These are phyloP conservation scores for Rossbeevera mucosa DNA, from an alignment of 768 basidiomycete genomes.

Conservation along the genomic window DNA sequence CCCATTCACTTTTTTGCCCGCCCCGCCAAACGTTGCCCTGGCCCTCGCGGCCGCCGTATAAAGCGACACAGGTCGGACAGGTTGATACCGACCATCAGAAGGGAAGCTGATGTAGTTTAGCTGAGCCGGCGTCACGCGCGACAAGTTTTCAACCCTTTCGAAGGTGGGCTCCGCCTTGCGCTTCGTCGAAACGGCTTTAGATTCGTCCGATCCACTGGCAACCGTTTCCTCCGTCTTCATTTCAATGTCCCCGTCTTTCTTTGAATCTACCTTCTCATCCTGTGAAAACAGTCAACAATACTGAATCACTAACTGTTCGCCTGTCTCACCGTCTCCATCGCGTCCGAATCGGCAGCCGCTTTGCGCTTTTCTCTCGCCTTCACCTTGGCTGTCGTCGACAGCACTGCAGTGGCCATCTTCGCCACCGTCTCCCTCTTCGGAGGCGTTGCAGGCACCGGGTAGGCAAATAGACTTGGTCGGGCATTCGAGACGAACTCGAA, in stretches of 20 bases:
- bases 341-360: constrained; percentile 73
- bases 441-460: constrained; percentile 80
- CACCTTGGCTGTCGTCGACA: constrained; percentile 97
- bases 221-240: constrained; percentile 71
- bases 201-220: constrained; percentile 53
- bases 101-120: constrained; percentile 83
- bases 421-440: constrained; percentile 89
- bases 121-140: constrained; percentile 89
- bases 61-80: constrained; percentile 75
- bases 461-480: constrained; percentile 87
- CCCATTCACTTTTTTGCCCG: constrained; percentile 30
- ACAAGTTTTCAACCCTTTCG: constrained; percentile 80
- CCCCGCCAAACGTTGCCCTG: constrained; percentile 25
- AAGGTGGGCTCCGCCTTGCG: constrained; percentile 72
- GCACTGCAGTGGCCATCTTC: constrained; percentile 90
- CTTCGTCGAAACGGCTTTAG: constrained; percentile 45
- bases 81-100: constrained; percentile 73
- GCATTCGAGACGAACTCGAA: constrained; percentile 91
- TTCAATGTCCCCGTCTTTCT: constrained; percentile 64
- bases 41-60: constrained; percentile 31
- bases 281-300: constrained; percentile 25
- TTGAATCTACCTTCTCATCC: constrained; percentile 52
- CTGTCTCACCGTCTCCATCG: constrained; percentile 73
- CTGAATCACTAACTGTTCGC: neutral
- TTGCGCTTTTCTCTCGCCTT: constrained; percentile 93